Percentiles rank a stretch among this genome's conserved stretches.
Evolutionary conservation across 176 grass and related monocot genomes (phyloP).

Genomic region (Oryza officinalis): DNA sequence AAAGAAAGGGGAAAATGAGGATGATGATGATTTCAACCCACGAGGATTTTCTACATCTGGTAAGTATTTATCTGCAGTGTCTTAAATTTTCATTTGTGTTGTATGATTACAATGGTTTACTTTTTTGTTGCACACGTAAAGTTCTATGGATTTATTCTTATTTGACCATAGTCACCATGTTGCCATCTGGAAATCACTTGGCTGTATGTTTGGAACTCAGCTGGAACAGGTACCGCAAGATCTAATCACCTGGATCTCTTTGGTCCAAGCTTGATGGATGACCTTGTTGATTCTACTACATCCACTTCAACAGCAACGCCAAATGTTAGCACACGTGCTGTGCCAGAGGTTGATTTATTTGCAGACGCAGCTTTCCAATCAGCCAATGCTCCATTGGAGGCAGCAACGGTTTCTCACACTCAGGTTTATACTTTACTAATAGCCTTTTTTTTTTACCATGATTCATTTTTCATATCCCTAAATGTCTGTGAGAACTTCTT

Average conservation of each 20-base stretch:
- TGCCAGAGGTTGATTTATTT: slow-evolving; percentile 65
- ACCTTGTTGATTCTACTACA: slow-evolving; percentile 30
- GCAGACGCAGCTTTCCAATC: slow-evolving; percentile 48
- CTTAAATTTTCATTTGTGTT: not conserved
- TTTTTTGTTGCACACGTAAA: slow-evolving; percentile 1
- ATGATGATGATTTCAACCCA: slow-evolving; percentile 66
- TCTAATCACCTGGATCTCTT: slow-evolving; percentile 50
- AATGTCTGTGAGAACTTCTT: not conserved
- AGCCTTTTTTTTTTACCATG: not conserved
- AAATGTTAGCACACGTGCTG: slow-evolving; percentile 28
- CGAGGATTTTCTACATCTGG: slow-evolving; percentile 50
- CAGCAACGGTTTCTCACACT: slow-evolving; percentile 24
- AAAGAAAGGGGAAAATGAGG: slow-evolving; percentile 34
- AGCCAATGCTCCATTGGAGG: slow-evolving; percentile 33
- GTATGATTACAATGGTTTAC: not conserved
- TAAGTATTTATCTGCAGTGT: slow-evolving; percentile 10
- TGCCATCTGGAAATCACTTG: not conserved
- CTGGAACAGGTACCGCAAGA: slow-evolving; percentile 39
- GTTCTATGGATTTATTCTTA: slow-evolving; percentile 8
- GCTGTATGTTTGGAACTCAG: slow-evolving; percentile 11
- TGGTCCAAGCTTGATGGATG: slow-evolving; percentile 55
- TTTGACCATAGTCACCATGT: not conserved
- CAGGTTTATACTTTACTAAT: slow-evolving; percentile 32
- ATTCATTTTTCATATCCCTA: not conserved
- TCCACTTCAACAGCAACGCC: slow-evolving; percentile 38